Percentiles rank a stretch among this genome's conserved stretches.
Conservation (phyloP, 495 filamentous ascomycete species). For the Podospora conica region DNA sequence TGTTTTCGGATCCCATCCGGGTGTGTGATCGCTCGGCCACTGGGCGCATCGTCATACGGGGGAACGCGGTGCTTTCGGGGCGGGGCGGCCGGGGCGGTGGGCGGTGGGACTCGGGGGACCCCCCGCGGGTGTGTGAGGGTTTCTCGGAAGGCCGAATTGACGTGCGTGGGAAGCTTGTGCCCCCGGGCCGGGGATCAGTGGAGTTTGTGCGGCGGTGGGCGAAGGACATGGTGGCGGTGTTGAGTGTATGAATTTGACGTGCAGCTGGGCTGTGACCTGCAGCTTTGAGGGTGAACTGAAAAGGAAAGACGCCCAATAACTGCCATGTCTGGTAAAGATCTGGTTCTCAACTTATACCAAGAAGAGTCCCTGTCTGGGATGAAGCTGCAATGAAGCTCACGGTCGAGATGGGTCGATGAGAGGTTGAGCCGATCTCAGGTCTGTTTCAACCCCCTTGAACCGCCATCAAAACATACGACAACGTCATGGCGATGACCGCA, state of each 20-base stretch:
- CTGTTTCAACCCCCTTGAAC: constrained; percentile 16
- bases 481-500: neutral
- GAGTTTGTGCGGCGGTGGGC: constrained; percentile 16
- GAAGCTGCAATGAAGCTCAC: neutral
- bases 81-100: neutral
- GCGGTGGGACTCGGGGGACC: neutral
- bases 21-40: neutral
- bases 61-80: neutral
- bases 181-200: constrained; percentile 21
- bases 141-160: neutral
- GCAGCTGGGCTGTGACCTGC: no score
- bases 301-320: neutral
- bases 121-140: neutral
- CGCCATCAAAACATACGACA: constrained; percentile 13
- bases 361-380: neutral
- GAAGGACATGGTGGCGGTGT: constrained; percentile 16
- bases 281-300: neutral
- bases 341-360: neutral
- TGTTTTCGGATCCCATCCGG: neutral
- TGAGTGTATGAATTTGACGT: neutral
- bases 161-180: constrained; percentile 14
- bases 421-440: constrained; percentile 13
- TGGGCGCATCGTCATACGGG: neutral
- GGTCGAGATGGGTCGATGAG: constrained; percentile 6
- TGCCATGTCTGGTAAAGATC: neutral